Evolutionary conservation across 106 monocot genomes (phyloP).

Genomic region (Platanthera guangdongensis): DNA sequence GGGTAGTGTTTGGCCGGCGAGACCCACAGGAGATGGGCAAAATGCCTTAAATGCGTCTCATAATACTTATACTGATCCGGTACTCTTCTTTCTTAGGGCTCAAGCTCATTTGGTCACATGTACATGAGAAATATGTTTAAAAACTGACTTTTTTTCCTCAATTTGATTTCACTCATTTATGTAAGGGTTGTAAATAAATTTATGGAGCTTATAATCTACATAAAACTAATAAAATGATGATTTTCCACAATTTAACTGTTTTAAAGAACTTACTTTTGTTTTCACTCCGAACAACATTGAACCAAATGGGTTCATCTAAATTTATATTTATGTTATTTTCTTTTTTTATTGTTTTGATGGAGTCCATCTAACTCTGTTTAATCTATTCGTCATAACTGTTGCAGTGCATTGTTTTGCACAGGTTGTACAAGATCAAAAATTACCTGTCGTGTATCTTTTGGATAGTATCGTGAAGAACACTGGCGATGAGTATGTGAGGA

Average conservation of each 20-base stretch:
- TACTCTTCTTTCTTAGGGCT: too few species aligned
- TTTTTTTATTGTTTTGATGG: background rate
- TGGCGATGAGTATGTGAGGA: too few species aligned
- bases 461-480: slow-evolving; percentile 99
- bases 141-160: too few species aligned
- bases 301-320: background rate
- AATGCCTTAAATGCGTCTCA: background rate
- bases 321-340: background rate
- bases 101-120: too few species aligned
- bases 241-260: background rate
- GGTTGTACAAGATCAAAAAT: slow-evolving; percentile 74
- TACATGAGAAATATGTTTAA: too few species aligned
- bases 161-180: too few species aligned
- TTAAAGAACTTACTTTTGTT: background rate
- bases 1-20: background rate
- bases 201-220: background rate
- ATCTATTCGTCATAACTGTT: background rate
- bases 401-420: slow-evolving; percentile 21
- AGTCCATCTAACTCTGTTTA: background rate
- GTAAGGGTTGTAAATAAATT: background rate
- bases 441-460: slow-evolving; percentile 83
- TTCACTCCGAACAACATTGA: background rate
- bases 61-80: too few species aligned
- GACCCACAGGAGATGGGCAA: background rate
- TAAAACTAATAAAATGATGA: background rate